Base-by-base conservation (phyloP, 1,284 basidiomycete species). In the Coniferiporia weirii region DNA sequence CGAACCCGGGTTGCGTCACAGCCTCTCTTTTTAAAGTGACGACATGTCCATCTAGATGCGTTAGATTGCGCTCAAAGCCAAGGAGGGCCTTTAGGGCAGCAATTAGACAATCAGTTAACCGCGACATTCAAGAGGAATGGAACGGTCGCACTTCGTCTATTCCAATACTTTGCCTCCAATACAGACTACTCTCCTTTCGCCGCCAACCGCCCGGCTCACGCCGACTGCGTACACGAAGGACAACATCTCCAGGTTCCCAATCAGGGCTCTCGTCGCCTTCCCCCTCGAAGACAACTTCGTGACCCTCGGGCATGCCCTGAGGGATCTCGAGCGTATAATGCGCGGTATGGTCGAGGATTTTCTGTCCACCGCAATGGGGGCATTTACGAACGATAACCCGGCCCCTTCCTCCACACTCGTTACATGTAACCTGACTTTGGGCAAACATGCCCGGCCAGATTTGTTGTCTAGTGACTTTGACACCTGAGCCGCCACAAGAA, bases 371-470 rank as follows among this genome's bases (percentile, higher is more conserved):
- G 69, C 95, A 98, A 65, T 89, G 85, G 1, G 90, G 83, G 67
- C 95, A 98, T 57, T 78, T 76, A 63, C 82, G 82, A 62, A 80
- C 83, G 67, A 97, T 91, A 51, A 86, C 76, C 64, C 82, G 85
- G 9, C 95, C 93, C 58, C 88, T 84, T 4, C 95, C 95, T 52
- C 80, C 79, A 68, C 95, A 98, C 48, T 90, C 85, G 62, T 83
- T 83, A 71, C 91, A 70, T 36, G 85, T 82, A 60, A 81, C 73
- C 75, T 94, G 88, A 61, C 87, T 82, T 74, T 95, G 87, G 0
- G 88, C 90, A 67, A 89, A 91, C 93, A 96, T 95, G 20, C 93
- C 93, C 1, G 94, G 93, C 78, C 95, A 94, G 64, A 98, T 91
- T 77, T 95, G 95, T 70, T 96, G 93, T 59, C 93, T 88, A 58